Evolutionary conservation across 192 early-diverging fungal genomes (phyloP), one percentile per base, ranked within the genome.

Genomic region (Gryganskiella cystojenkinii): DNA sequence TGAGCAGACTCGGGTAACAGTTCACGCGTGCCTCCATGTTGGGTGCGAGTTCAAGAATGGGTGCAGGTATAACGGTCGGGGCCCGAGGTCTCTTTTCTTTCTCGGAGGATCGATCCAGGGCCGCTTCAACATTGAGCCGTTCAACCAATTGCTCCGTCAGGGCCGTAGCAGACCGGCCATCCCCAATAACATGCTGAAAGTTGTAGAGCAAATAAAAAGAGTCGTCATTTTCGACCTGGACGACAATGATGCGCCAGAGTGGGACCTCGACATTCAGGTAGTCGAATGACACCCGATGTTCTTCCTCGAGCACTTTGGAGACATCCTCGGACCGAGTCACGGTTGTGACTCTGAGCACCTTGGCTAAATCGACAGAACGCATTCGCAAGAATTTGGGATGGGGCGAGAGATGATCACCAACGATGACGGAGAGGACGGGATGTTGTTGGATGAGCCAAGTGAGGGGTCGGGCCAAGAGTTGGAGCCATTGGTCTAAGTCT

Each of bases 191-290:
- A 33, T 67, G 65, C 9, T 67, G 65, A 42, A 57, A 67, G 20
- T 19, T 47, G 30, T 67, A 56, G n/a, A 67, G 19, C 37, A 74
- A 24, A 52, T 42, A 74, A 51, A 66, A 74, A 0, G 71, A 61
- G 28, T 61, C 34, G 20, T 67, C 71, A 6, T 53, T n/a, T 42
- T 74, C 55, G 42, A 74, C 71, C 19, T 67, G 52, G 7, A 37
- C 71, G 7, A 74, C 64, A 10, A 61, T 47, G 44, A 65, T 61
- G 22, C 58, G 56, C 71, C 71, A 74, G 51, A 74, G 71, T n/a
- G 71, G 71, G 25, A 61, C 31, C 28, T 60, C 42, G n/a, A 31
- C n/a, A 14, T 61, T 34, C 1, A 35, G 8, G 15, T 20, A 8
- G 49, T 66, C 64, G 51, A 67, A 75, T 1, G 28, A 42, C 0